These are phyloP conservation scores for Juglanconis juglandina DNA, from an alignment of 2,329 filamentous ascomycete genomes.

Conservation along the genomic window DNA sequence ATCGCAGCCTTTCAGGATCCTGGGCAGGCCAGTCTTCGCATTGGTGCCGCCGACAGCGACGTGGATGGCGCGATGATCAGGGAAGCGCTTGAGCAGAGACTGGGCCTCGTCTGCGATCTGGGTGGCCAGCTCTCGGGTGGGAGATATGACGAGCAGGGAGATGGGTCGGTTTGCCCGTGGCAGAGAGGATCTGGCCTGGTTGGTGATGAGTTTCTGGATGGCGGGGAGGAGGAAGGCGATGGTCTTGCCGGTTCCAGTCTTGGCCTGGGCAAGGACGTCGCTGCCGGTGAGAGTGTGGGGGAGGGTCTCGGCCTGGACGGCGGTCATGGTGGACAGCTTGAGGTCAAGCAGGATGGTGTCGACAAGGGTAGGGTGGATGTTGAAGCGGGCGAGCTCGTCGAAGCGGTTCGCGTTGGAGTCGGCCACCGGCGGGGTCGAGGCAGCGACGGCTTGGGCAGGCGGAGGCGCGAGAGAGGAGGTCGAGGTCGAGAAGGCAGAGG, in stretches of 20 bases:
- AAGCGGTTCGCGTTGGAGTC: slow-evolving; percentile 31
- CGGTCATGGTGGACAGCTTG: slow-evolving; percentile 51
- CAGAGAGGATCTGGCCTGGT: slow-evolving; percentile 26
- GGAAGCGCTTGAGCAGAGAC: slow-evolving; percentile 67
- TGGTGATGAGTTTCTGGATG: slow-evolving; percentile 68
- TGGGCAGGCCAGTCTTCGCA: slow-evolving; percentile 67
- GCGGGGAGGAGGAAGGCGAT: slow-evolving; percentile 79
- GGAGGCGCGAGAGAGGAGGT: neutral
- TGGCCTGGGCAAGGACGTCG: slow-evolving; percentile 72
- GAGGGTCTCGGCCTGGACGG: slow-evolving; percentile 52
- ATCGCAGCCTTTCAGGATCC: slow-evolving; percentile 70
- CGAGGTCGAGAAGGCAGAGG: slow-evolving; percentile 1
- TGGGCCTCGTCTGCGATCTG: slow-evolving; percentile 70
- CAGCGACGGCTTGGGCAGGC: neutral
- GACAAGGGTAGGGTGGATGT: slow-evolving; percentile 45
- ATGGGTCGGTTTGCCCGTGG: slow-evolving; percentile 35
- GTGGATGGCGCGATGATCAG: slow-evolving; percentile 67
- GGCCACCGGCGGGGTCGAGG: neutral
- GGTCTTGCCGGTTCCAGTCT: slow-evolving; percentile 85
- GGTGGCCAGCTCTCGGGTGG: slow-evolving; percentile 67
- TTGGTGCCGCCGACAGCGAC: slow-evolving; percentile 78
- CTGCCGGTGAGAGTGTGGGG: slow-evolving; percentile 42
- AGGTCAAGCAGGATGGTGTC: slow-evolving; percentile 46
- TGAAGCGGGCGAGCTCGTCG: slow-evolving; percentile 37
- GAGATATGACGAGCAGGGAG: slow-evolving; percentile 63